A percentile compares a stretch with the other conserved stretches of the same genome.
Evolutionary conservation across 2,329 filamentous ascomycete genomes (phyloP).

Genomic region (Fusarium secorum): DNA sequence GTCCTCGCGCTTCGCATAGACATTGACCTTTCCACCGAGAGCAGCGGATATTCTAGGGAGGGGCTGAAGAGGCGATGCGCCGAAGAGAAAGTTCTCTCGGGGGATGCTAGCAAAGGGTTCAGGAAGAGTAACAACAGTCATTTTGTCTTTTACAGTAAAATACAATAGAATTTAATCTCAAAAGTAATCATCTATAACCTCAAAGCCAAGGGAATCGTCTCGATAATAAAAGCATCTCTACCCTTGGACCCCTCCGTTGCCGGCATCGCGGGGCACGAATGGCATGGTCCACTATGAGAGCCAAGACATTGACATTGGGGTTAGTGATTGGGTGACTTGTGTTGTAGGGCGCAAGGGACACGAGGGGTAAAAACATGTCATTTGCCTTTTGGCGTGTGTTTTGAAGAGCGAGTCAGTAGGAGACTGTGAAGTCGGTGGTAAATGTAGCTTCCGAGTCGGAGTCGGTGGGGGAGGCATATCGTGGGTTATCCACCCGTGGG

Average conservation of each 20-base stretch:
- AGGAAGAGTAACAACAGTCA: slow-evolving; percentile 57
- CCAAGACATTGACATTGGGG: background rate
- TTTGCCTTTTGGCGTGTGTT: background rate
- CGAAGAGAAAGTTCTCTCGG: slow-evolving; percentile 68
- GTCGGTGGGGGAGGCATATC: slow-evolving; percentile 1
- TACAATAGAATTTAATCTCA: background rate
- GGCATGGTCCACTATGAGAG: slow-evolving; percentile 24
- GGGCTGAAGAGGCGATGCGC: slow-evolving; percentile 72
- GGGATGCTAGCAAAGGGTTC: slow-evolving; percentile 70
- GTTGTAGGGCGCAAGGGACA: slow-evolving; percentile 36
- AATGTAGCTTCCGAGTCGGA: slow-evolving; percentile 29
- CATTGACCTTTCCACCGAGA: slow-evolving; percentile 65
- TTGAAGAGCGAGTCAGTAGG: slow-evolving; percentile 18
- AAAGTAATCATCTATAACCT: background rate
- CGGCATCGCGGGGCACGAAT: slow-evolving; percentile 27
- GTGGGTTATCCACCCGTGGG: slow-evolving; percentile 1
- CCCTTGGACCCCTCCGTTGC: slow-evolving; percentile 18
- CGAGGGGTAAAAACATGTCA: slow-evolving; percentile 29
- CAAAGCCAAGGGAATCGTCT: background rate
- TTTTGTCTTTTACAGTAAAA: slow-evolving; percentile 15
- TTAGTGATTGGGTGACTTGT: slow-evolving; percentile 10
- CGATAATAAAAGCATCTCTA: background rate
- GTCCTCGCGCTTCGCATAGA: slow-evolving; percentile 78
- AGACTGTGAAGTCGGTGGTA: slow-evolving; percentile 13
- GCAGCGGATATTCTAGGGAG: slow-evolving; percentile 70